Base-by-base conservation (phyloP, 2,329 filamentous ascomycete species). In the Xylaria multiplex region DNA sequence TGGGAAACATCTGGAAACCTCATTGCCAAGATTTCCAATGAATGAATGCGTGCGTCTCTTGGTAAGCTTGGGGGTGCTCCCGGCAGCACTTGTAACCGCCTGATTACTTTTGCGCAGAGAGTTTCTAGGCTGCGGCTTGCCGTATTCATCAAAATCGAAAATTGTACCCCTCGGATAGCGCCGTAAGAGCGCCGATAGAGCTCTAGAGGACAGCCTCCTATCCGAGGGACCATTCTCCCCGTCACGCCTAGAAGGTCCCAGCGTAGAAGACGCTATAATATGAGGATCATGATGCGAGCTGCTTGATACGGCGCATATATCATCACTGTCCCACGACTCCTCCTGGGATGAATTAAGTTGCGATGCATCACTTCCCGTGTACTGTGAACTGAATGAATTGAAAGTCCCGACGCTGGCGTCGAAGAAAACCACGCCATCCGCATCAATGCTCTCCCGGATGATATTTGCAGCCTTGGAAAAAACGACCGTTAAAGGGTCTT, bases 101-200 rank as follows among this genome's bases (percentile, higher is more conserved):
- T 32, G 62, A 16, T 30, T 61, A 11, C 35, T 59, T 2, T 30
- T 32, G 14, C 73, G 69, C 0, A 75, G 74, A 7, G 74, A 71
- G 27, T 80, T 76, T 9, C 74, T 74, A 0, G 73, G 71, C 3
- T 77, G 75, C 0, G 81, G 58, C 9, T 77, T 73, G 0, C 81
- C 82, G 11, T 78, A 71, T 4, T 75, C 75, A 14, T 79, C 80
- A 35, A 81, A 82, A 55, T 80, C 81, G 66, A 84, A 85, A 0
- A 84, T 77, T 55, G 80, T 80, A 0, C 84, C 84, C 8, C 76
- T 72, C 0, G 83, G 83, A 62, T 86, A 82, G 1, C 79, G 75
- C 13, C 78, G 78, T 1, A 85, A 71, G 6, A 86, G 77, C 2
- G 74, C 75, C 0, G 76, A 72, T 2, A 86, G 73, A 14, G 83